Conservation (phyloP, 2,329 filamentous ascomycete species). For the Cladophialophora carrionii region DNA sequence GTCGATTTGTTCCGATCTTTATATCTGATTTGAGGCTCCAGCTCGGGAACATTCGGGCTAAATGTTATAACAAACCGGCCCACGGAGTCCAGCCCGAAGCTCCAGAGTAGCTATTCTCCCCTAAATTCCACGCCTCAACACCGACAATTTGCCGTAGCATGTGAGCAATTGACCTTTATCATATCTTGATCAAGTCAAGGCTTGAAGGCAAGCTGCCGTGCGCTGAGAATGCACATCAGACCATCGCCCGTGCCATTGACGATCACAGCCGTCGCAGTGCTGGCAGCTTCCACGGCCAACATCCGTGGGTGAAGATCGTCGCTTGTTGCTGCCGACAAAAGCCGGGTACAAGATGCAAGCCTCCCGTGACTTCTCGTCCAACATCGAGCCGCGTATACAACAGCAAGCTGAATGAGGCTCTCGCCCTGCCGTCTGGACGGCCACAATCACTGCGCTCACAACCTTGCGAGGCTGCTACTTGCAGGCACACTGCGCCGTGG, state of each 20-base stretch:
- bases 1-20: conserved; percentile 22
- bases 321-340: neutral
- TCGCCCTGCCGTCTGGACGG: neutral
- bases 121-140: neutral
- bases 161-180: neutral
- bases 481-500: neutral
- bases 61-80: conserved; percentile 1
- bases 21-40: conserved; percentile 11
- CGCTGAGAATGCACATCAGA: neutral
- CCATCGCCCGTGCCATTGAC: neutral
- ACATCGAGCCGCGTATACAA: neutral
- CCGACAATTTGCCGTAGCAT: conserved; percentile 14
- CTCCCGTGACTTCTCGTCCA: neutral
- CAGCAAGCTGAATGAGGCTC: neutral
- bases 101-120: conserved; percentile 9
- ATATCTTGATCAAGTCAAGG: neutral
- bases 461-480: neutral
- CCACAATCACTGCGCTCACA: neutral
- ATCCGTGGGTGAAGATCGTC: neutral
- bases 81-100: conserved; percentile 8
- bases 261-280: neutral
- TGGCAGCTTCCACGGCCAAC: neutral
- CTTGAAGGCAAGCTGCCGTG: neutral
- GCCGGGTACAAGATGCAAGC: neutral
- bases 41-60: conserved; percentile 15